Conservation (phyloP, 345 rosid species). For the Lepidium africanum region DNA sequence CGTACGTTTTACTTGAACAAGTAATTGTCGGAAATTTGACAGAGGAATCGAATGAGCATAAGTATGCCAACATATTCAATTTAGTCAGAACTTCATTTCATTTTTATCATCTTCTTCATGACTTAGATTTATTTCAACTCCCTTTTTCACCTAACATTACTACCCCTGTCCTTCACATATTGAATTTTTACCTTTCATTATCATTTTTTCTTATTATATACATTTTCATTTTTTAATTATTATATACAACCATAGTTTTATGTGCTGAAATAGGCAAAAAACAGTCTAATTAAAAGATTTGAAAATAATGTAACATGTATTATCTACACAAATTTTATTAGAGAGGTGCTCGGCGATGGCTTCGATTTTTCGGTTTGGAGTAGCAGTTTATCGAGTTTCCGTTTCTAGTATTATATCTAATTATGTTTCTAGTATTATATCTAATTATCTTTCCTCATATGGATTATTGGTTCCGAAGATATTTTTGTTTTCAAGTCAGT, state of each 20-base stretch:
- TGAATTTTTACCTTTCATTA: constrained; percentile 1
- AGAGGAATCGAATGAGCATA: constrained; percentile 18
- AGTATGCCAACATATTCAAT: constrained; percentile 26
- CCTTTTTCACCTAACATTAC: constrained; percentile 9
- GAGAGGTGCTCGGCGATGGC: not conserved
- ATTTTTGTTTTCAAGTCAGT: no score
- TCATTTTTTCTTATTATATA: not conserved
- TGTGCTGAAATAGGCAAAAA: not conserved
- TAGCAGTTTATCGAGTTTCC: no score
- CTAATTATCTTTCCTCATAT: no score
- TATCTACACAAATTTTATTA: not conserved
- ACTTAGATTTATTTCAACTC: not conserved
- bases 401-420: no score
- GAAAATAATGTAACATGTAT: not conserved
- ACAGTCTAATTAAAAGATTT: not conserved
- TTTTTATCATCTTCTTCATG: not conserved
- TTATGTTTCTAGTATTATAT: no score
- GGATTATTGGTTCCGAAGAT: no score
- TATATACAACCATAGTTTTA: not conserved
- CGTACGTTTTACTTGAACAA: constrained; percentile 29
- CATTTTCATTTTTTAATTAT: not conserved
- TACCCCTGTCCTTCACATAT: constrained; percentile 11
- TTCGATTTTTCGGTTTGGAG: no score
- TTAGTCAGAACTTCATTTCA: constrained; percentile 6
- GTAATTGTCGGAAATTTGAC: constrained; percentile 27